phyloP scores from a whole-genome alignment of 805 yeast species.

The Monosporozyma yasuniensis region DNA sequence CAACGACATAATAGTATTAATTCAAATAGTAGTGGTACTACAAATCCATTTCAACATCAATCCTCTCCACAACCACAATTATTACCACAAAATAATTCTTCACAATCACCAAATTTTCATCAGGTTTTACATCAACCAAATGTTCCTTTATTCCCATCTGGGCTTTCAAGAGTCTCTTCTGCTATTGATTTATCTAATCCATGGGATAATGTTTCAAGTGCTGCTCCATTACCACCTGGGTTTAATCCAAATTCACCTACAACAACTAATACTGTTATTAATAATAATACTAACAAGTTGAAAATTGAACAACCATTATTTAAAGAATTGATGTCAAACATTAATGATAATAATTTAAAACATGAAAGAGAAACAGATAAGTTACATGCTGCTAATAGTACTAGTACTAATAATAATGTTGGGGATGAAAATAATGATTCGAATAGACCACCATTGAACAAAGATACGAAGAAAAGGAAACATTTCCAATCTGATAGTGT shows the following conservation, averaged over 20 bases:
- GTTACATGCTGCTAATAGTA: background rate
- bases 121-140: background rate
- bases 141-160: constrained; percentile 6
- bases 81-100: background rate
- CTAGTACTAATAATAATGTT: background rate
- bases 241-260: too few relatives aligned
- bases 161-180: constrained; percentile 8
- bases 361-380: background rate
- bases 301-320: background rate
- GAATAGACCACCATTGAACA: background rate
- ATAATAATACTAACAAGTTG: background rate
- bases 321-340: background rate
- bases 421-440: background rate
- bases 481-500: background rate
- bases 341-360: background rate
- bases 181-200: constrained; percentile 1
- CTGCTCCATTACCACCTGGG: too few relatives aligned
- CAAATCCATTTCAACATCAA: background rate
- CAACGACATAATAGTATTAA: background rate
- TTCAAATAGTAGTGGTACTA: background rate
- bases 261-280: background rate
- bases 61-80: background rate
- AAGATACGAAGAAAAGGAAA: background rate
- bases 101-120: background rate
- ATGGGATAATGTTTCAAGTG: background rate